These are phyloP conservation scores for Urochloa ruziziensis DNA, from an alignment of 176 grass and related monocot genomes.

Conservation along the genomic window DNA sequence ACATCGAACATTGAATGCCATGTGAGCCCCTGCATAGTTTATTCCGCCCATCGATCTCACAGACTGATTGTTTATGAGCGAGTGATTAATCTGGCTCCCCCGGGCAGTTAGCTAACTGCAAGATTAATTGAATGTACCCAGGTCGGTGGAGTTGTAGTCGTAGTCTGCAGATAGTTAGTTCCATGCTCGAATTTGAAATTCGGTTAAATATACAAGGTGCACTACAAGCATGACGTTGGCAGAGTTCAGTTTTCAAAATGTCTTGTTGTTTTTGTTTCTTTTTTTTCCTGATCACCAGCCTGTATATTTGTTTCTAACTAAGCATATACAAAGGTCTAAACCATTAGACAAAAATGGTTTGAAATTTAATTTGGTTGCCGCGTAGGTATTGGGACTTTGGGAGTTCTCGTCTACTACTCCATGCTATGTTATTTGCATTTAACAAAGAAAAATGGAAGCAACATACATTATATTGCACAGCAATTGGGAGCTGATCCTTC, in stretches of 20 bases:
- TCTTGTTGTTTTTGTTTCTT: background rate
- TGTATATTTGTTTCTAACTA: background rate
- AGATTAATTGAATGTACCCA: slow-evolving; percentile 25
- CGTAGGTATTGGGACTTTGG: background rate
- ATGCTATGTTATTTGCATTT: background rate
- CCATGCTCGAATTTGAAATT: background rate
- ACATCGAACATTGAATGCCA: slow-evolving; percentile 39
- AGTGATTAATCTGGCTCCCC: slow-evolving; percentile 29
- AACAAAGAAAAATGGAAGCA: background rate
- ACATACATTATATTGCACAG: background rate
- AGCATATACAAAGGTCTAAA: background rate
- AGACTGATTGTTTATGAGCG: slow-evolving; percentile 10
- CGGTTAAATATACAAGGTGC: background rate
- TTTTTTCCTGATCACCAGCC: background rate
- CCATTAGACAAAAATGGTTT: background rate
- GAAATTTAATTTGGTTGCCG: background rate
- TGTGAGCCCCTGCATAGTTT: slow-evolving; percentile 39
- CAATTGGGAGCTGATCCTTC: background rate
- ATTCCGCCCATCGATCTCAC: slow-evolving; percentile 21
- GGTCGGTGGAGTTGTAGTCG: slow-evolving; percentile 28
- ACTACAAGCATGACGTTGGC: slow-evolving; percentile 5
- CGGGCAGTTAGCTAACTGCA: slow-evolving; percentile 40
- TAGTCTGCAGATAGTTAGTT: background rate
- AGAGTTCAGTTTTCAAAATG: background rate
- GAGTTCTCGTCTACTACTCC: background rate